Base-by-base conservation (phyloP, 73 alveolate genomes). In the Paramecium tetraurelia region DNA sequence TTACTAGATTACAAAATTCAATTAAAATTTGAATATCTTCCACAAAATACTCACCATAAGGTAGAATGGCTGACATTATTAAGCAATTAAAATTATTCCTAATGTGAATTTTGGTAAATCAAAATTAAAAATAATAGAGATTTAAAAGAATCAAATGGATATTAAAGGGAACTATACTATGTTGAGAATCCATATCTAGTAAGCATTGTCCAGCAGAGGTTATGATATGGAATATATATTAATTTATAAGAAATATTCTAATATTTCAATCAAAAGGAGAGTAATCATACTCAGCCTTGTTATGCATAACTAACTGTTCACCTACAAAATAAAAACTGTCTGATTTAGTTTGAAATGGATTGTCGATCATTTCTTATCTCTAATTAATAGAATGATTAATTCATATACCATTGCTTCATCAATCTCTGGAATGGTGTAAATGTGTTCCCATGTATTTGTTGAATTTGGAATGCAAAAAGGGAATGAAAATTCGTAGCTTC, bases 271-370 rank as follows among this genome's bases (percentile, higher is more conserved):
- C 93, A 33, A 86, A 77, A 22, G 93, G 89, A 76, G 99, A 87
- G 93, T 97, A 98, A 93, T 96, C 98, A 88, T 98, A 98, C 63
- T 96, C 98, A 41, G 99, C 99, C 84, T 96, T 97, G 84, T 97
- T 95, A 93, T 98, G 99, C 97, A 98, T 98, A 53, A 98, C 97
- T 76, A 98, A 96, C 94, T 96, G 95, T 59, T 95, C 97, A 36
- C 95, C 98, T 58, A 97, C 99, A 90, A 98, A 98, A 94, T 97
- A 97, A 94, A 98, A 98, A 72, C 99, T 93, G 86, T 98, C 99
- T 59, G 99, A 95, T 84, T 97, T 93, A 21, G 99, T 96, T 59
- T 97, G 98, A 98, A 97, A 98, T 8, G 99, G 99, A 59, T 89
- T 92, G 8, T 41, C 92, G 27, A 97, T 96, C 97, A 97, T 97